phyloP scores from a whole-genome alignment of 2,329 filamentous ascomycete species.

The Ophiocordyceps camponoti-floridani region DNA sequence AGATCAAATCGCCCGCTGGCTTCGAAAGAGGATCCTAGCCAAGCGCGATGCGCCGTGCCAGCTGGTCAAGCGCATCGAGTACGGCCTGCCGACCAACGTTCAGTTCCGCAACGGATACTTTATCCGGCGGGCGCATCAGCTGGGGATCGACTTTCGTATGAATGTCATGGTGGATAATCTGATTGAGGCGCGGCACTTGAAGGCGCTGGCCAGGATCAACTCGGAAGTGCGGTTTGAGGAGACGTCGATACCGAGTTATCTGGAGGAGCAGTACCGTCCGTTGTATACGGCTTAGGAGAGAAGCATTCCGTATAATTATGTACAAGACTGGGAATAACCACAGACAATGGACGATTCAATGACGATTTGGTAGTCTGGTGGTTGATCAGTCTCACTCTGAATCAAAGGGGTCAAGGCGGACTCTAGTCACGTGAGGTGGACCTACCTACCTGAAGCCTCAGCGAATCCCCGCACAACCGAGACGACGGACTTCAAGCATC shows the following conservation, averaged over 20 bases:
- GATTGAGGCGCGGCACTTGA: slow-evolving; percentile 49
- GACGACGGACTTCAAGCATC: background rate
- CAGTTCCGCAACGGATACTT: slow-evolving; percentile 85
- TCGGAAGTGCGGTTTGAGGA: slow-evolving; percentile 17
- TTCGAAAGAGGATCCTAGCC: slow-evolving; percentile 17
- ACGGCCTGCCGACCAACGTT: slow-evolving; percentile 52
- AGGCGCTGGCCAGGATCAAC: slow-evolving; percentile 13
- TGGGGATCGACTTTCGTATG: slow-evolving; percentile 53
- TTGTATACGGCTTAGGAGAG: background rate
- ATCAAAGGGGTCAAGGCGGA: too few species aligned
- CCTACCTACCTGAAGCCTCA: too few species aligned
- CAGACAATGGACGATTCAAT: too few species aligned
- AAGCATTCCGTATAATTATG: too few species aligned
- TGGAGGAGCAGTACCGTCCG: slow-evolving; percentile 7
- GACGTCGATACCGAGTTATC: slow-evolving; percentile 11
- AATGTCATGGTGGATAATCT: slow-evolving; percentile 58
- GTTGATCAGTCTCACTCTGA: too few species aligned
- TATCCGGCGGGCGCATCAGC: slow-evolving; percentile 48
- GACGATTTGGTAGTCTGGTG: too few species aligned
- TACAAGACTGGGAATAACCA: too few species aligned
- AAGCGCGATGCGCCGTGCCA: slow-evolving; percentile 35
- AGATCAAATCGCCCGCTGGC: slow-evolving; percentile 41
- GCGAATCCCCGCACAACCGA: background rate
- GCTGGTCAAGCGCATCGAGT: slow-evolving; percentile 49
- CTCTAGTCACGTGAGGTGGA: too few species aligned